phyloP scores from a whole-genome alignment of 2,329 filamentous ascomycete species.

The Aspergillus thermomutatus region DNA sequence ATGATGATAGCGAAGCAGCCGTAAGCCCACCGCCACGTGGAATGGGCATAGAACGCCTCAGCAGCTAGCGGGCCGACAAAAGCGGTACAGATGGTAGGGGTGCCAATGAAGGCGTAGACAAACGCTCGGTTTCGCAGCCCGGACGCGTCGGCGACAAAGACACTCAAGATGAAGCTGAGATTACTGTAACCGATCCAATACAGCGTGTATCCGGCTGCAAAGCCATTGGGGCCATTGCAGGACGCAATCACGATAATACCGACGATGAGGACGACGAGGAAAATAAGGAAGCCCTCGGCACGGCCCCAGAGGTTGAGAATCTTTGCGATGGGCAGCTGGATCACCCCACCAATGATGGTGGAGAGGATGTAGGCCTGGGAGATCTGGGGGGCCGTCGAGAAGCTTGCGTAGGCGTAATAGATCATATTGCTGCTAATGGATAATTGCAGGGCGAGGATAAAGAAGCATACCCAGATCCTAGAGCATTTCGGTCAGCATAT shows the following conservation, averaged over 20 bases:
- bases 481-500: no score
- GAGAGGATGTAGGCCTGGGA: constrained; percentile 54
- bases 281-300: constrained; percentile 55
- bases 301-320: constrained; percentile 62
- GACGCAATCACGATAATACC: constrained; percentile 61
- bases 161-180: constrained; percentile 53
- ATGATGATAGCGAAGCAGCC: constrained; percentile 60
- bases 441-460: constrained; percentile 44
- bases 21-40: constrained; percentile 62
- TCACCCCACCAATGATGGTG: constrained; percentile 54
- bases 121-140: constrained; percentile 59
- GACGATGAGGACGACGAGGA: constrained; percentile 45
- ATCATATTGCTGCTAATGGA: constrained; percentile 42
- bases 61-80: constrained; percentile 54
- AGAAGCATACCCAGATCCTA: constrained; percentile 48
- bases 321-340: constrained; percentile 62
- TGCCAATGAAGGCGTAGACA: constrained; percentile 56
- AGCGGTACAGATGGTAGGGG: constrained; percentile 61
- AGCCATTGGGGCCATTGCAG: constrained; percentile 59
- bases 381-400: constrained; percentile 48
- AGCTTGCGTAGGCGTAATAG: constrained; percentile 52
- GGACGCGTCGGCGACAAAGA: constrained; percentile 64
- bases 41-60: constrained; percentile 45
- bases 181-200: constrained; percentile 58
- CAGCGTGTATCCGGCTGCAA: constrained; percentile 61